These are phyloP conservation scores for Colletotrichum tropicicola DNA, from an alignment of 2,329 filamentous ascomycete genomes.

Conservation along the genomic window DNA sequence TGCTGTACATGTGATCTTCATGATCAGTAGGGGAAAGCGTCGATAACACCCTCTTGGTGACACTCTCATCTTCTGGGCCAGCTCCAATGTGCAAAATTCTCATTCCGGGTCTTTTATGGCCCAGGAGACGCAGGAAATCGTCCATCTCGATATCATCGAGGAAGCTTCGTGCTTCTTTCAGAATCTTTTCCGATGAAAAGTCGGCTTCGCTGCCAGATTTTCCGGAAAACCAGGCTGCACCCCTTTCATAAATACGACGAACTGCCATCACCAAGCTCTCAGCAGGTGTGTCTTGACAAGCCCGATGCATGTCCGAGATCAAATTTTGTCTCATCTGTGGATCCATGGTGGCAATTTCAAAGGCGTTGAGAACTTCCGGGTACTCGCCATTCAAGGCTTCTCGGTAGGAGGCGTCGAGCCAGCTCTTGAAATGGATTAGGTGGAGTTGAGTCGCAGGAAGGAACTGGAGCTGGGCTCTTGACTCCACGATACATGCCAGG, in stretches of 20 bases:
- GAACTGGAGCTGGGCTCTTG: conserved; percentile 12
- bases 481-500: conserved; percentile 18
- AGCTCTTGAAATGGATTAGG: conserved; percentile 7
- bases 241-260: not conserved
- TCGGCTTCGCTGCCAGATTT: not conserved
- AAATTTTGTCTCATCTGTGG: not conserved
- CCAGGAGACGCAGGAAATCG: conserved; percentile 23
- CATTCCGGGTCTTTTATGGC: conserved; percentile 35
- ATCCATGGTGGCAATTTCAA: not conserved
- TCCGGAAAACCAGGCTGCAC: conserved; percentile 2
- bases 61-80: not conserved
- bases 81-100: conserved; percentile 12
- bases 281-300: not conserved
- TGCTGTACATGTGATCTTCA: no score
- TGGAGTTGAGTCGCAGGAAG: conserved; percentile 19
- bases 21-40: not conserved
- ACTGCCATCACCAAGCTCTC: not conserved
- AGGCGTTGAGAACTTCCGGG: not conserved
- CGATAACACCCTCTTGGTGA: not conserved
- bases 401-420: conserved; percentile 14
- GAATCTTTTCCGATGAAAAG: not conserved
- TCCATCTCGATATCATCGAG: conserved; percentile 1
- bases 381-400: conserved; percentile 2
- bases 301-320: not conserved
- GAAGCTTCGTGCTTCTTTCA: no score